These are phyloP conservation scores for Zymoseptoria passerinii DNA, from an alignment of 2,329 filamentous ascomycete species.

Conservation along the genomic window DNA sequence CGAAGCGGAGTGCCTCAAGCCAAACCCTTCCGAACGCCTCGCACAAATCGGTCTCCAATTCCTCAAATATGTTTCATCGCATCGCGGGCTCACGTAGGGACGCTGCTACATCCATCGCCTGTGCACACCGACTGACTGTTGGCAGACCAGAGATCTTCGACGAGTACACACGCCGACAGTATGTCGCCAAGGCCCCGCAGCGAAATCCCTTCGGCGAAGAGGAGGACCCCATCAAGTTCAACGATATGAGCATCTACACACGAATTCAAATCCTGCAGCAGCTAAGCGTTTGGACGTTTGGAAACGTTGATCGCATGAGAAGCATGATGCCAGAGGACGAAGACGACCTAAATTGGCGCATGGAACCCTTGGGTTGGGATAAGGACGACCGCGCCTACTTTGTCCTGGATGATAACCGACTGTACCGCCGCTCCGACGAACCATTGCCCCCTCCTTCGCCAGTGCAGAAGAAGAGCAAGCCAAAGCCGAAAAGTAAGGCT, in stretches of 20 bases:
- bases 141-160: constrained; percentile 77
- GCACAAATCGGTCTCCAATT: constrained; percentile 76
- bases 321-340: constrained; percentile 81
- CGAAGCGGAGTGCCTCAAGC: constrained; percentile 79
- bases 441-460: constrained; percentile 48
- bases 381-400: constrained; percentile 78
- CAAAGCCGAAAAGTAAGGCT: constrained; percentile 52
- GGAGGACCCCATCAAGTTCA: constrained; percentile 64
- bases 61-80: constrained; percentile 87
- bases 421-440: constrained; percentile 81
- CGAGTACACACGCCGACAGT: constrained; percentile 86
- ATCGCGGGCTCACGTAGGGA: constrained; percentile 80
- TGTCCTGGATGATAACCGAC: constrained; percentile 84
- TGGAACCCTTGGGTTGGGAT: constrained; percentile 84
- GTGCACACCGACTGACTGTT: constrained; percentile 5
- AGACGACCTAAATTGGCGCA: constrained; percentile 41
- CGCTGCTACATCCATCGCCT: not conserved
- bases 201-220: constrained; percentile 79
- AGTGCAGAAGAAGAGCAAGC: constrained; percentile 45
- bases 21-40: constrained; percentile 61
- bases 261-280: constrained; percentile 82
- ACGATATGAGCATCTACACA: constrained; percentile 70
- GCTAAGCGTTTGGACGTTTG: constrained; percentile 80
- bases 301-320: constrained; percentile 76
- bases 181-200: constrained; percentile 66